Conservation (phyloP, 345 rosid genomes). For the Eucalyptus virginea region DNA sequence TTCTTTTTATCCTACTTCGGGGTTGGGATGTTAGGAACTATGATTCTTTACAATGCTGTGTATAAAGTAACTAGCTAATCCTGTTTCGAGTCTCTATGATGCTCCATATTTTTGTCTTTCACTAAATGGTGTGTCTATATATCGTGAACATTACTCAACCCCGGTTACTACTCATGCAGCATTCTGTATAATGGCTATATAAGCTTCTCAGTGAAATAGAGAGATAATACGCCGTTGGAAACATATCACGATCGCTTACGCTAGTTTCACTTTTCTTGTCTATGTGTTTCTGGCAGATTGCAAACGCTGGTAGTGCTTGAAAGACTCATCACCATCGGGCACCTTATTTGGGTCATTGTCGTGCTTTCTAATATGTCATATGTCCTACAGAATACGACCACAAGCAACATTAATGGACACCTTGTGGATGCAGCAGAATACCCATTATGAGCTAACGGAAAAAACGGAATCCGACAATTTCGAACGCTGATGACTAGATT, state of each 20-base stretch:
- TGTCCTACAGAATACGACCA: background rate
- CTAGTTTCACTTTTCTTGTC: background rate
- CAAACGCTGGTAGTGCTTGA: background rate
- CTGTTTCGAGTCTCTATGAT: background rate
- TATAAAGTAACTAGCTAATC: background rate
- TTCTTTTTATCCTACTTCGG: background rate
- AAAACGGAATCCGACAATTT: background rate
- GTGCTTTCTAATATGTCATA: background rate
- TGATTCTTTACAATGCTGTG: background rate
- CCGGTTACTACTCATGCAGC: background rate
- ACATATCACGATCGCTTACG: background rate
- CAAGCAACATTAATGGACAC: background rate
- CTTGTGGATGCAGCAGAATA: background rate
- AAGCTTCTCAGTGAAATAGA: background rate
- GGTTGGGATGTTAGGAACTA: background rate
- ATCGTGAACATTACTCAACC: background rate
- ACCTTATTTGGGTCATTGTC: background rate
- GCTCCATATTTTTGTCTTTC: background rate
- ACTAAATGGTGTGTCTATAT: background rate
- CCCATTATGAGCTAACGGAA: background rate
- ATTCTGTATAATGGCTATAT: background rate
- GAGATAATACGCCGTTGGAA: background rate
- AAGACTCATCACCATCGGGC: background rate
- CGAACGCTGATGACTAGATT: background rate
- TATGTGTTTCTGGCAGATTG: background rate